Base-by-base conservation (phyloP, 2,329 filamentous ascomycete species). In the Clarireedia monteithiana region DNA sequence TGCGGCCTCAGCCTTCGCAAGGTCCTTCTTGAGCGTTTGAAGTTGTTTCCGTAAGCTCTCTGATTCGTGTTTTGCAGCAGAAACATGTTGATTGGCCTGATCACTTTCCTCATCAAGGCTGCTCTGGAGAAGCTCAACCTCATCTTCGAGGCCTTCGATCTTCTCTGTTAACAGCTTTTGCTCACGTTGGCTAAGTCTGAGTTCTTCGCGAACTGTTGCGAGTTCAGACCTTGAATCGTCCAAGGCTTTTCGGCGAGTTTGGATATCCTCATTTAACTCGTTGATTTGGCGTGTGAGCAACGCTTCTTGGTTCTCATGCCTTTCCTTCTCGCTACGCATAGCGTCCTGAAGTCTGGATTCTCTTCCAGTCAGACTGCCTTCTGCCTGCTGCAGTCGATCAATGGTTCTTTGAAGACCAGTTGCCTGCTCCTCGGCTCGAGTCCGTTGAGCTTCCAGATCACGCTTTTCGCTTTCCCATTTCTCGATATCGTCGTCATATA, bases 281-380 rank as follows among this genome's bases (percentile, higher is more conserved):
- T 86, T 81, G 51, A 95, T 82, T 68, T 94, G 88, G n/a, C 81
- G 78, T 59, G 76, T 81, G 50, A 95, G 74, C 6, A 84, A 73
- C 10, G 80, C 80, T 67, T 92, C 86, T 64, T 92, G 87, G 55
- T 80, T 82, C 60, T 79, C 78, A 65, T 94, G 85, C 24, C 88
- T 83, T 60, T 89, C 80, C 48, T 80, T 80, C 66, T 91, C 88
- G 64, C 81, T 87, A 60, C 86, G 78, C 12, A 91, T 75, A 3
- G 83, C 82, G 64, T 85, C 79, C 66, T 88, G 82, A 17, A 90
- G 72, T 66, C 78, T 85, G 23, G 75, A 75, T 64, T 90, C 86
- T 67, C 86, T 86, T 59, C 79, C 78, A 20, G 85, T 85, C 30
- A 89, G 72, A 12, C 77, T 82, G 15, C 85, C 83, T 67, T 89